These are phyloP conservation scores for Knoxdaviesia capensis DNA, from an alignment of 2,329 filamentous ascomycete genomes.

Conservation along the genomic window DNA sequence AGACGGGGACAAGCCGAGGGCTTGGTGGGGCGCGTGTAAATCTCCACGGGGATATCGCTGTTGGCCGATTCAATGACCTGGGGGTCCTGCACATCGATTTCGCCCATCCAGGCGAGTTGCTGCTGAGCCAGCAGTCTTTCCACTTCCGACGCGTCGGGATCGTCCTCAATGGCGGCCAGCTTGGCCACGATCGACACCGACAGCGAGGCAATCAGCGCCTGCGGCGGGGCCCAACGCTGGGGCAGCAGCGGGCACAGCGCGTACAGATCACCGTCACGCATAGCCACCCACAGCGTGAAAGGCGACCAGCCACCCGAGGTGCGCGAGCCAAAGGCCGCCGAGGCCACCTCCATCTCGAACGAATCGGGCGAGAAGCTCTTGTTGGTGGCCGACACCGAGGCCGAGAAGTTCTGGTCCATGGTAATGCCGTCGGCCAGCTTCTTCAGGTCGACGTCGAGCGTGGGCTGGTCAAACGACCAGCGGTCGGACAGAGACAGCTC, in stretches of 20 bases:
- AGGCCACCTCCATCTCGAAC: slow-evolving; percentile 84
- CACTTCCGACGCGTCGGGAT: slow-evolving; percentile 28
- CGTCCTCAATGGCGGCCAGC: slow-evolving; percentile 39
- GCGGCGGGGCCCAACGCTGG: slow-evolving; percentile 61
- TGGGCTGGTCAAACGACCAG: slow-evolving; percentile 70
- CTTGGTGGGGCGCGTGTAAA: slow-evolving; percentile 34
- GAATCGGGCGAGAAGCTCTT: slow-evolving; percentile 75
- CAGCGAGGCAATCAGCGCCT: slow-evolving; percentile 60
- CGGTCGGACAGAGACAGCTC: slow-evolving; percentile 68
- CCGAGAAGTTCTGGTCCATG: slow-evolving; percentile 64
- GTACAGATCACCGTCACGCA: slow-evolving; percentile 83
- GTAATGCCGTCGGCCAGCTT: slow-evolving; percentile 73
- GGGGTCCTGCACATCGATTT: slow-evolving; percentile 42
- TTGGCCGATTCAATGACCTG: slow-evolving; percentile 26
- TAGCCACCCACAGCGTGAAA: slow-evolving; percentile 95
- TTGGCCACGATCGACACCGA: slow-evolving; percentile 68
- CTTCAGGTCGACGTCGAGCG: slow-evolving; percentile 69
- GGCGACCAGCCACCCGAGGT: slow-evolving; percentile 72
- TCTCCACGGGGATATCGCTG: slow-evolving; percentile 29
- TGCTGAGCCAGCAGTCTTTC: slow-evolving; percentile 39
- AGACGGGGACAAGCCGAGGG: slow-evolving; percentile 38
- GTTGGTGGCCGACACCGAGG: slow-evolving; percentile 51
- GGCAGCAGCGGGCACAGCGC: slow-evolving; percentile 81
- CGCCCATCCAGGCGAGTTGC: slow-evolving; percentile 47
- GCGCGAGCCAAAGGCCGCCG: slow-evolving; percentile 55